phyloP scores from a whole-genome alignment of 1,284 basidiomycete genomes.

The Heterobasidion occidentale region DNA sequence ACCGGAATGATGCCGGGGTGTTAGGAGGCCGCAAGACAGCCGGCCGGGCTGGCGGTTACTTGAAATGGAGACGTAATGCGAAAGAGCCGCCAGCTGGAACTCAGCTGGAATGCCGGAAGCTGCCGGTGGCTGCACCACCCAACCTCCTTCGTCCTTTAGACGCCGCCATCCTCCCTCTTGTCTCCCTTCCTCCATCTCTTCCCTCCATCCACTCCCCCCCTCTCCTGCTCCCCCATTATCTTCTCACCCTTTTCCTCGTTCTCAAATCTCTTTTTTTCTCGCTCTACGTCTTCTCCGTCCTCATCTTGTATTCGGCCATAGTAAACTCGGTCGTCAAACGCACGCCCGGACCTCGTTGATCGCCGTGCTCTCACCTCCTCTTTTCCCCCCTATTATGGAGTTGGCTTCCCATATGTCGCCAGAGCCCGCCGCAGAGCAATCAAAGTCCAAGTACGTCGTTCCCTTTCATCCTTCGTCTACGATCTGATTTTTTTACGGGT shows the following conservation, averaged over 20 bases:
- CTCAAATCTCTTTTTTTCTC: not conserved
- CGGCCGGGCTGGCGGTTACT: not conserved
- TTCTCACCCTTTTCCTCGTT: conserved; percentile 1
- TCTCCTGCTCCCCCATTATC: not conserved
- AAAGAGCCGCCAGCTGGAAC: not conserved
- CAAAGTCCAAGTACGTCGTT: conserved; percentile 11
- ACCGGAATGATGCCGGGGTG: not conserved
- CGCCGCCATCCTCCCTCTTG: not conserved
- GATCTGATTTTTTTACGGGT: not conserved
- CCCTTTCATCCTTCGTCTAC: not conserved
- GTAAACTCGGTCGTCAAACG: not conserved
- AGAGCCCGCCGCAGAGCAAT: not conserved
- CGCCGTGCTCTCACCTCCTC: not conserved
- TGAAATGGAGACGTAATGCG: not conserved
- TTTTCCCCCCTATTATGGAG: not conserved
- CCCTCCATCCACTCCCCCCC: not conserved
- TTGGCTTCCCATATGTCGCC: not conserved
- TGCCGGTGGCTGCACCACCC: not conserved
- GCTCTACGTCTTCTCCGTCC: not conserved
- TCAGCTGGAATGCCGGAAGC: not conserved
- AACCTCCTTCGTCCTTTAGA: not conserved
- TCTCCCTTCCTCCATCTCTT: conserved; percentile 7
- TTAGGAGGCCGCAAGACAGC: not conserved
- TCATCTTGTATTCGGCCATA: not conserved
- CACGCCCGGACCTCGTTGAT: not conserved